Evolutionary conservation across 306 rosid genomes (phyloP).

Genomic region (Rubus parviflorus): DNA sequence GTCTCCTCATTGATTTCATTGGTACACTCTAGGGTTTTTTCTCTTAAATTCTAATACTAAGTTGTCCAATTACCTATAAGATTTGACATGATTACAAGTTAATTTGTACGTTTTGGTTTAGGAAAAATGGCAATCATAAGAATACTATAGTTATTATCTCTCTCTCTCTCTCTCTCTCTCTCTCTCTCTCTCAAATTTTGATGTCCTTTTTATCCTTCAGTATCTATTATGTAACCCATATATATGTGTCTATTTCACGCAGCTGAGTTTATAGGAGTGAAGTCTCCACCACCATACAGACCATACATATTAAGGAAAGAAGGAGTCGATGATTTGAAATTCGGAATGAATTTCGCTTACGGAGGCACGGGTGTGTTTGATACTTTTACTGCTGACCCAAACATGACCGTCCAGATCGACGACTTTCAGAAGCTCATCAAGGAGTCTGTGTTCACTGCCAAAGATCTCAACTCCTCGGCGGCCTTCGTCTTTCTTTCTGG

Average conservation of each 20-base stretch:
- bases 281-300: not conserved
- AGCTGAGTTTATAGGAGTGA: slow-evolving; percentile 7
- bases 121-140: no score
- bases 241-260: not conserved
- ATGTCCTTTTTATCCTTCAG: no score
- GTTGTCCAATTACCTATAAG: no score
- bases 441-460: not conserved
- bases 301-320: not conserved
- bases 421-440: slow-evolving; percentile 11
- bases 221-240: no score
- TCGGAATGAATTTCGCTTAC: not conserved
- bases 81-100: no score
- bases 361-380: not conserved
- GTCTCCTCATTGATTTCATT: slow-evolving; percentile 28
- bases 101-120: no score
- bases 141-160: no score
- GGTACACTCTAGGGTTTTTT: slow-evolving; percentile 14
- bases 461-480: slow-evolving; percentile 16
- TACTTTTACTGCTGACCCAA: not conserved
- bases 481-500: slow-evolving; percentile 34
- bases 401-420: not conserved
- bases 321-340: not conserved
- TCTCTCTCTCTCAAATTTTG: no score
- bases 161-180: no score
- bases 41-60: no score